Percentiles rank a stretch among this genome's conserved stretches.
These are phyloP conservation scores for Lotmaria passim DNA, from an alignment of 208 protist genomes.

Conservation along the genomic window DNA sequence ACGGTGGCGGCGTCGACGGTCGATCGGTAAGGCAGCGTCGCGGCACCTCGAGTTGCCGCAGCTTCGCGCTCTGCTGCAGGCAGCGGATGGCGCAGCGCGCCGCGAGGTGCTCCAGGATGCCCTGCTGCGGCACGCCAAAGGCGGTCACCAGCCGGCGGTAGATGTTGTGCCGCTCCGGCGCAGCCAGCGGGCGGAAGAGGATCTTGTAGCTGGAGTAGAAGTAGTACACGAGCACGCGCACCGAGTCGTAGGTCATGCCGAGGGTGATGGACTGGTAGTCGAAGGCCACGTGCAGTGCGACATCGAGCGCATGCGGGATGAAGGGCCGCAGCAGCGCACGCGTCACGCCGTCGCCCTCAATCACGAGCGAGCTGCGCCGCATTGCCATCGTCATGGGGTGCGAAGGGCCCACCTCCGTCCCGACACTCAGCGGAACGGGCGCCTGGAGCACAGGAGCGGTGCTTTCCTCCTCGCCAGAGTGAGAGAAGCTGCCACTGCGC, in stretches of 20 bases:
- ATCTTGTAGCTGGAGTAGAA: slow-evolving; percentile 79
- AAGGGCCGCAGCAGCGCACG: slow-evolving; percentile 5
- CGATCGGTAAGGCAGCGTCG: not conserved
- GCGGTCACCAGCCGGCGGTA: slow-evolving; percentile 63
- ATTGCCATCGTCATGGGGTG: not conserved
- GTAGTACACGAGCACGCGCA: slow-evolving; percentile 77
- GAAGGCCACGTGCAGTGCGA: slow-evolving; percentile 37
- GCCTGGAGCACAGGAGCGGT: no score
- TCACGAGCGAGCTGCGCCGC: slow-evolving; percentile 1
- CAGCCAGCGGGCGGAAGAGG: slow-evolving; percentile 73
- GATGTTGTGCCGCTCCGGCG: slow-evolving; percentile 73
- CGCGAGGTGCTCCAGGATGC: slow-evolving; percentile 72
- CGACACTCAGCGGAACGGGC: no score
- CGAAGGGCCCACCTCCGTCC: not conserved
- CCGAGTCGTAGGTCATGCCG: slow-evolving; percentile 73
- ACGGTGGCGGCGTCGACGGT: no score
- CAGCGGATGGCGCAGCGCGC: slow-evolving; percentile 77
- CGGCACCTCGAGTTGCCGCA: not conserved
- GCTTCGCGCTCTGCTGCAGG: slow-evolving; percentile 42
- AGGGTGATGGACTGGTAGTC: slow-evolving; percentile 63
- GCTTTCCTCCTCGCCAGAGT: slow-evolving; percentile 5
- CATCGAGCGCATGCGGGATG: slow-evolving; percentile 12
- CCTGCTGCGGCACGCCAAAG: slow-evolving; percentile 71
- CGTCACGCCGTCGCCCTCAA: slow-evolving; percentile 20
- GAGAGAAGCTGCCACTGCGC: slow-evolving; percentile 2